Percentiles rank a stretch among this genome's conserved stretches.
These are phyloP conservation scores for Singerocomus inundabilis DNA, from an alignment of 1,284 basidiomycete species.

Conservation along the genomic window DNA sequence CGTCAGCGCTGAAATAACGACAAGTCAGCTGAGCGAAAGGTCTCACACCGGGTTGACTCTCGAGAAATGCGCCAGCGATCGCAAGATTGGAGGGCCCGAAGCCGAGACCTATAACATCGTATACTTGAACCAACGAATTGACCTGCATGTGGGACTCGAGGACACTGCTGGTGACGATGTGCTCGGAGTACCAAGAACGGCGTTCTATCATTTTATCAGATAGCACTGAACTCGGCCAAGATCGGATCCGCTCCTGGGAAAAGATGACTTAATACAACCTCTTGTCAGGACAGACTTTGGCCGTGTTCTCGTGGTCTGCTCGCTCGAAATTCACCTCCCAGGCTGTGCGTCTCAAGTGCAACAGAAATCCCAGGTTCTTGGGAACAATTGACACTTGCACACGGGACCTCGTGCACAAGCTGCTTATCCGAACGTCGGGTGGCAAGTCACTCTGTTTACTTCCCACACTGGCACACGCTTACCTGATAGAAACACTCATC, in stretches of 20 bases:
- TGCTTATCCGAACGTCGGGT: no score
- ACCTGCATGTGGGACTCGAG: constrained; percentile 3
- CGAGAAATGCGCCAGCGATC: constrained; percentile 54
- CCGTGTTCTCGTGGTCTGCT: no score
- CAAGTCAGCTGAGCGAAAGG: background rate
- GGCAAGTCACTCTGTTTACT: no score
- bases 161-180: background rate
- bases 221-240: no score
- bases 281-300: no score
- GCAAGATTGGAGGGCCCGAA: constrained; percentile 62
- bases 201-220: no score
- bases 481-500: constrained; percentile 9
- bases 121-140: constrained; percentile 23
- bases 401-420: no score
- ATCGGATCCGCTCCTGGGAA: background rate
- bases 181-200: background rate
- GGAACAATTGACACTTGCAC: no score
- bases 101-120: constrained; percentile 54
- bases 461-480: background rate
- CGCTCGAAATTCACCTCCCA: no score
- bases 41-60: constrained; percentile 27
- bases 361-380: no score
- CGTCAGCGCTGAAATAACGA: background rate
- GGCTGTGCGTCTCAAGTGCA: no score
- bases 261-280: no score